These are phyloP conservation scores for Yamadazyma atmosphaerica DNA, from an alignment of 1,139 yeast genomes.

Conservation along the genomic window DNA sequence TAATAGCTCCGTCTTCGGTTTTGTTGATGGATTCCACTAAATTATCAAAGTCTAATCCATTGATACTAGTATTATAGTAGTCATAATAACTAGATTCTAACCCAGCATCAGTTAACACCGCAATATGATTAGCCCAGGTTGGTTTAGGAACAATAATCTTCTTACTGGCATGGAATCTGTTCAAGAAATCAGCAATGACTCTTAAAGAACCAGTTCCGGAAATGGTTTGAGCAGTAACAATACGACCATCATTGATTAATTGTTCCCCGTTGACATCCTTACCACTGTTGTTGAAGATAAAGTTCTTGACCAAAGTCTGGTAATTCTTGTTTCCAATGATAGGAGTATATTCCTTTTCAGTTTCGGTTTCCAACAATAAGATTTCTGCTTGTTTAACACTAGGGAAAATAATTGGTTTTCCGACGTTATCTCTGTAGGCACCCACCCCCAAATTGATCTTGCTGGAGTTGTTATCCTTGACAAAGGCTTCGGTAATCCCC, in stretches of 20 bases:
- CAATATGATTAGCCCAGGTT: conserved; percentile 75
- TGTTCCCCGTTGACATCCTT: conserved; percentile 50
- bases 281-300: conserved; percentile 51
- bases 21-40: conserved; percentile 42
- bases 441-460: conserved; percentile 54
- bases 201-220: conserved; percentile 63
- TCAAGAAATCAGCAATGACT: conserved; percentile 55
- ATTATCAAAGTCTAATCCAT: conserved; percentile 54
- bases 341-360: conserved; percentile 59
- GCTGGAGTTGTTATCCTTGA: conserved; percentile 38
- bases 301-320: conserved; percentile 49
- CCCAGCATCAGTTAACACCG: conserved; percentile 56
- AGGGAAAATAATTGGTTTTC: conserved; percentile 50
- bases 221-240: conserved; percentile 57
- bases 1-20: conserved; percentile 57
- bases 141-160: conserved; percentile 64
- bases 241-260: conserved; percentile 47
- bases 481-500: conserved; percentile 60
- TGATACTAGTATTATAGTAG: conserved; percentile 54
- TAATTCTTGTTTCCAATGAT: conserved; percentile 52
- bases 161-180: conserved; percentile 44
- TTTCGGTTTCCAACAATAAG: conserved; percentile 39
- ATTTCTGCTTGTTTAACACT: conserved; percentile 49
- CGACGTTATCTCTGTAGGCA: conserved; percentile 49
- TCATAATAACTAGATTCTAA: conserved; percentile 40